A percentile compares a stretch with the other conserved stretches of the same genome.
phyloP scores from a whole-genome alignment of 2,329 filamentous ascomycete genomes.

The Tolypocladium pustulatum region DNA sequence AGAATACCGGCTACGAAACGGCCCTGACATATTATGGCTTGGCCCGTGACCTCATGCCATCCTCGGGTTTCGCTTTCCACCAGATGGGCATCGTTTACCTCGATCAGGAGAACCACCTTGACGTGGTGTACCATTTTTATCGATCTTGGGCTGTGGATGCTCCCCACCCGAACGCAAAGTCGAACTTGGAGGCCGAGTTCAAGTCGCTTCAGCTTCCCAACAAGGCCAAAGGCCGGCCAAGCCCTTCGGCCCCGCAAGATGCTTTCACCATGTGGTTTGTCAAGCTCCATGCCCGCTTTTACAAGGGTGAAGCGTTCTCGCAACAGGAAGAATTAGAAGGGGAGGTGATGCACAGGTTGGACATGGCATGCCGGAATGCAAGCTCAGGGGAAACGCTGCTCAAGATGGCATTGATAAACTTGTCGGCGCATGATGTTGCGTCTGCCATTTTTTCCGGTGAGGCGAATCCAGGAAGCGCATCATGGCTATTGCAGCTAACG shows the following conservation, averaged over 20 bases:
- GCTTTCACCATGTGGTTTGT: conserved; percentile 74
- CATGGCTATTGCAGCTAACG: conserved; percentile 1
- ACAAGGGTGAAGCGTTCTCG: conserved; percentile 62
- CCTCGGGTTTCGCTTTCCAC: conserved; percentile 75
- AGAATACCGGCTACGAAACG: conserved; percentile 65
- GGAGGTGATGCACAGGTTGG: conserved; percentile 71
- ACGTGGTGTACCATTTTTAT: conserved; percentile 83
- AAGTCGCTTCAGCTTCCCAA: conserved; percentile 35
- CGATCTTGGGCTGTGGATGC: conserved; percentile 65
- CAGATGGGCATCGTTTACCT: conserved; percentile 82
- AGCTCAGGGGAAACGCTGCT: conserved; percentile 55
- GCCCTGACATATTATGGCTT: conserved; percentile 79
- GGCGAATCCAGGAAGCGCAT: conserved; percentile 8
- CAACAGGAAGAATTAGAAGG: conserved; percentile 74
- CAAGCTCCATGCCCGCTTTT: conserved; percentile 75
- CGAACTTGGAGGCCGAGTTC: conserved; percentile 75
- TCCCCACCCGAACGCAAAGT: conserved; percentile 62
- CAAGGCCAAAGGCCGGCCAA: conserved; percentile 20
- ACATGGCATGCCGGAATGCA: conserved; percentile 60
- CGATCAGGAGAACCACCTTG: conserved; percentile 67
- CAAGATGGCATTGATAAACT: conserved; percentile 77
- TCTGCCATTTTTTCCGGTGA: conserved; percentile 20
- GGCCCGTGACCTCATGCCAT: conserved; percentile 67
- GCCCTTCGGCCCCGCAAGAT: conserved; percentile 43
- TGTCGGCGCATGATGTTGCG: conserved; percentile 71